Percentiles rank a stretch among this genome's conserved stretches.
phyloP scores from a whole-genome alignment of 768 basidiomycete genomes.

The Russula sp. region DNA sequence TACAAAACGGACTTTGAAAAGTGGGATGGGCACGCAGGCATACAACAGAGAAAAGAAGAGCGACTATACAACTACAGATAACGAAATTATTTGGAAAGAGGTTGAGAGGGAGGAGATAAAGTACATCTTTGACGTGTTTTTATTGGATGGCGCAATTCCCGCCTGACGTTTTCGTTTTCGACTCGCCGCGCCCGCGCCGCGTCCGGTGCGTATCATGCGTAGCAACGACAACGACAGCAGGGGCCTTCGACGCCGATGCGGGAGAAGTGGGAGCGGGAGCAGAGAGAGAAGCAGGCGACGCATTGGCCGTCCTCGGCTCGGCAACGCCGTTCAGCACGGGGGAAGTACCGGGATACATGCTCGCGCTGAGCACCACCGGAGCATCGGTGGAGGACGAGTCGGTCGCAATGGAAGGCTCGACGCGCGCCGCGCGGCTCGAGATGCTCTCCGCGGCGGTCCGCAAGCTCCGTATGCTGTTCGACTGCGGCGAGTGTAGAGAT shows the following conservation, averaged over 20 bases:
- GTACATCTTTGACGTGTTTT: neutral
- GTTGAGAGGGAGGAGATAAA: neutral
- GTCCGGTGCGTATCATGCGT: conserved; percentile 6
- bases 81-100: too few species aligned
- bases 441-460: conserved; percentile 45
- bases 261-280: neutral
- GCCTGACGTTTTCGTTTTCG: neutral
- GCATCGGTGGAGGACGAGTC: neutral
- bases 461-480: conserved; percentile 51
- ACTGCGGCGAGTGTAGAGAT: conserved; percentile 34
- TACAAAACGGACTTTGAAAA: too few species aligned
- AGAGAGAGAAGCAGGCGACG: neutral
- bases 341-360: neutral
- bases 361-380: neutral
- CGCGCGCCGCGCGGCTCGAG: conserved; percentile 31
- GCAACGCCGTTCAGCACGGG: neutral
- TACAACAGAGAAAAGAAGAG: neutral
- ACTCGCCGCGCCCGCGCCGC: conserved; percentile 11
- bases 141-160: conserved; percentile 17
- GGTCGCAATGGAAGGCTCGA: neutral
- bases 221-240: neutral
- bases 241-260: neutral
- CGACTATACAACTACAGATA: neutral
- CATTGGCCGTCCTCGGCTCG: neutral
- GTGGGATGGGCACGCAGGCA: too few species aligned